These are phyloP conservation scores for Dipteronia sinensis DNA, from an alignment of 345 rosid genomes.

Conservation along the genomic window DNA sequence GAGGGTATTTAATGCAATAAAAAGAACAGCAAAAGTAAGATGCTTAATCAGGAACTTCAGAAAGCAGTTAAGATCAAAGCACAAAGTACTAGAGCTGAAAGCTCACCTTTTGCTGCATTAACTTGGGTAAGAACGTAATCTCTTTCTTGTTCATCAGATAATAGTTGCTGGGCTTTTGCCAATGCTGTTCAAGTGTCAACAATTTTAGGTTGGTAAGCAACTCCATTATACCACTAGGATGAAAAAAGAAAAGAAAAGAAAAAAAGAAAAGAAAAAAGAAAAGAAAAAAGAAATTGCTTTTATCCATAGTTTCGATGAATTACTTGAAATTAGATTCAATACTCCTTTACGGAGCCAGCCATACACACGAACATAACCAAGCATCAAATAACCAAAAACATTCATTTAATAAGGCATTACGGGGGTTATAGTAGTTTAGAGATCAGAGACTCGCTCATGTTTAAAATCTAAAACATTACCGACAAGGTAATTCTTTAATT, in stretches of 20 bases:
- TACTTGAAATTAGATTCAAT: neutral
- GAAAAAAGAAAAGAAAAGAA: neutral
- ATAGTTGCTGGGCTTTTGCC: conserved; percentile 90
- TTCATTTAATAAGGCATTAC: neutral
- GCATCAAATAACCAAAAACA: neutral
- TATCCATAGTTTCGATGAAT: neutral
- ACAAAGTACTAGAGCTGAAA: neutral
- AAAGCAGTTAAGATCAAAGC: neutral
- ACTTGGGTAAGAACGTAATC: conserved; percentile 87
- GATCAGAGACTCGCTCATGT: neutral
- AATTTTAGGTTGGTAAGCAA: conserved; percentile 20
- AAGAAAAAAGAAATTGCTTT: neutral
- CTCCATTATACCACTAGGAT: neutral
- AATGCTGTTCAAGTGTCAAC: conserved; percentile 61
- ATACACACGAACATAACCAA: neutral
- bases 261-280: neutral
- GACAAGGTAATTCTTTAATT: neutral
- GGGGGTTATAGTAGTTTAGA: neutral
- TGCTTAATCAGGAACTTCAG: neutral
- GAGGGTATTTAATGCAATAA: neutral
- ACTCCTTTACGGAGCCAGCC: neutral
- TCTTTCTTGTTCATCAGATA: conserved; percentile 86
- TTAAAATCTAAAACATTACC: neutral
- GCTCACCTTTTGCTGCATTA: conserved; percentile 80
- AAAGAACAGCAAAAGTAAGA: neutral